phyloP scores from a whole-genome alignment of 192 early-diverging fungal genomes.

The Chytriomyces confervae region DNA sequence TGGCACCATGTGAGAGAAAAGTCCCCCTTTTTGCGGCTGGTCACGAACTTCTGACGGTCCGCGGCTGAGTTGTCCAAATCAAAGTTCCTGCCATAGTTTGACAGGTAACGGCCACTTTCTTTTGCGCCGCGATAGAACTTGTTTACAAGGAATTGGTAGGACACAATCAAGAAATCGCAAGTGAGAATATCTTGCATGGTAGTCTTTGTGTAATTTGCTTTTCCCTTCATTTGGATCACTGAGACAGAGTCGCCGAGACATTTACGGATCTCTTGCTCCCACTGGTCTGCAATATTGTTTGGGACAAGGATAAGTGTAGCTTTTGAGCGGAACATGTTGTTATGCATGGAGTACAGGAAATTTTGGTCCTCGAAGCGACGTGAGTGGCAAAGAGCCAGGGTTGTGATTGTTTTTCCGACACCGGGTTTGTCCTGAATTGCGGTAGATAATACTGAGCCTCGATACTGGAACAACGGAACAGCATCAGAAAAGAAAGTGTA shows the following conservation, averaged over 20 bases:
- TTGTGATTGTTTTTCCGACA: slow-evolving; percentile 23
- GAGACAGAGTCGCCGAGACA: slow-evolving; percentile 20
- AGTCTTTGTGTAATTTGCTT: background rate
- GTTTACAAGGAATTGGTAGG: background rate
- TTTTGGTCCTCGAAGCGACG: slow-evolving; percentile 13
- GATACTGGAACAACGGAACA: too few species aligned
- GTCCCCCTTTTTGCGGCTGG: too few species aligned
- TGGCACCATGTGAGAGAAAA: too few species aligned
- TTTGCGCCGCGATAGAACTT: background rate
- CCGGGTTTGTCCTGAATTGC: slow-evolving; percentile 25
- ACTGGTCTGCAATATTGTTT: slow-evolving; percentile 26
- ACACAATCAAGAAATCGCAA: slow-evolving; percentile 5
- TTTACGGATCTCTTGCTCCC: slow-evolving; percentile 27
- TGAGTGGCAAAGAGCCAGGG: slow-evolving; percentile 9
- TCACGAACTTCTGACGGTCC: background rate
- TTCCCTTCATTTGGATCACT: slow-evolving; percentile 29
- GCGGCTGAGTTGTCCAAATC: background rate
- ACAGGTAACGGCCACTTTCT: background rate
- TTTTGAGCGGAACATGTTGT: background rate
- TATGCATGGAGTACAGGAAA: background rate
- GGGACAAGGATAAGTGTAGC: slow-evolving; percentile 16
- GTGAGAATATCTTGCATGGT: background rate
- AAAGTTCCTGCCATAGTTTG: background rate
- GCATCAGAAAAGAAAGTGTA: too few species aligned
- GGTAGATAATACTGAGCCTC: background rate